These are phyloP conservation scores for Thalassiosira ordinaria DNA, from an alignment of 352 stramenopile genomes.

Conservation along the genomic window DNA sequence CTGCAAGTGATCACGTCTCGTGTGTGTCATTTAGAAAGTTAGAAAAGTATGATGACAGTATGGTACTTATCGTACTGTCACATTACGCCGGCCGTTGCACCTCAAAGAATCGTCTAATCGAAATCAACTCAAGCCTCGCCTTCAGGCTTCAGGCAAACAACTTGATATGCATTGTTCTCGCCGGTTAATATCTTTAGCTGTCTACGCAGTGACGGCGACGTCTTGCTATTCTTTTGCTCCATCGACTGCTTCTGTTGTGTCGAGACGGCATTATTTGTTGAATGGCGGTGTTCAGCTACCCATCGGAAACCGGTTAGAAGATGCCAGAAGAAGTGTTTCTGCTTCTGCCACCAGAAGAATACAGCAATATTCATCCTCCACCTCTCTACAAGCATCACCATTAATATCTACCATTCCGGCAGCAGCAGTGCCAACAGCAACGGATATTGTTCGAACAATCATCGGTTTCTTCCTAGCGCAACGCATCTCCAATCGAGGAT, in stretches of 20 bases:
- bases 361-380: background rate
- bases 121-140: too few species aligned
- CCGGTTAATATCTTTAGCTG: background rate
- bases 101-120: too few species aligned
- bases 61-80: too few species aligned
- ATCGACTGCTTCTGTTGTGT: background rate
- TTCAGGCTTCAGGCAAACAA: too few species aligned
- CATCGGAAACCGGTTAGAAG: too few species aligned
- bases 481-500: constrained; percentile 26
- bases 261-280: background rate
- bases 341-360: too few species aligned
- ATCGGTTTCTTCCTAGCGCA: constrained; percentile 23
- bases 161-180: background rate
- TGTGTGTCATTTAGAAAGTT: too few species aligned
- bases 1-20: too few species aligned
- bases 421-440: background rate
- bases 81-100: too few species aligned
- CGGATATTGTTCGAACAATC: constrained; percentile 20
- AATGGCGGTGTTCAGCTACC: background rate
- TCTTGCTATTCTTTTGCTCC: background rate
- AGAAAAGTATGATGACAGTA: too few species aligned
- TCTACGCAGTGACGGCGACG: background rate
- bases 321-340: too few species aligned
- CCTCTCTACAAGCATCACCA: constrained; percentile 1
- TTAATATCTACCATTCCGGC: constrained; percentile 1